phyloP scores from a whole-genome alignment of 2,329 filamentous ascomycete species.

The Dactylellina haptotyla region DNA sequence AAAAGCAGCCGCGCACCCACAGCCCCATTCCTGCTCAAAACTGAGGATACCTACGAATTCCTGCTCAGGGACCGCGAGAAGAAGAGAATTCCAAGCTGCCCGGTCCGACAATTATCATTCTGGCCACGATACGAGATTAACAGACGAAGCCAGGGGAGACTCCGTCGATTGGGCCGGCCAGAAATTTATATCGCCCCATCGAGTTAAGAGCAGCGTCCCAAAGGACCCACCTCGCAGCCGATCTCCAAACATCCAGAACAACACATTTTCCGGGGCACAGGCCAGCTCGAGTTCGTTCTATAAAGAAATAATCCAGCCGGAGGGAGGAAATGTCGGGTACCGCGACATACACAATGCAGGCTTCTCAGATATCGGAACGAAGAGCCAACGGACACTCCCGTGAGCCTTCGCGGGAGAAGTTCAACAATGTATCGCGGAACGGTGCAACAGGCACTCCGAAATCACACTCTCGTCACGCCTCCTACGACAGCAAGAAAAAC shows the following conservation, averaged over 20 bases:
- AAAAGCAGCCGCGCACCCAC: constrained; percentile 3
- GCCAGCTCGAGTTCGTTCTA: too few species aligned
- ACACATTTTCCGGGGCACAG: constrained; percentile 13
- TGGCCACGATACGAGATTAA: constrained; percentile 5
- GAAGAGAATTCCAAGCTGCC: too few species aligned
- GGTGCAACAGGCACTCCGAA: constrained; percentile 6
- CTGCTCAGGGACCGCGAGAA: constrained; percentile 34
- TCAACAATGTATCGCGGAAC: constrained; percentile 14
- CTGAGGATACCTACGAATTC: constrained; percentile 40
- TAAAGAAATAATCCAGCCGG: too few species aligned
- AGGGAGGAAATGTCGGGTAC: constrained; percentile 37
- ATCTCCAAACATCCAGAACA: not conserved
- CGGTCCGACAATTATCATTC: constrained; percentile 1
- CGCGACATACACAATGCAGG: constrained; percentile 47
- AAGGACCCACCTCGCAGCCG: not conserved
- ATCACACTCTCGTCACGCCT: constrained; percentile 45
- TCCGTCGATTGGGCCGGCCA: not conserved
- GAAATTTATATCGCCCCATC: not conserved
- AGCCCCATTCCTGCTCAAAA: constrained; percentile 39
- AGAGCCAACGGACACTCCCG: constrained; percentile 38
- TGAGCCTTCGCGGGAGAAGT: constrained; percentile 42
- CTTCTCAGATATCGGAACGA: constrained; percentile 40
- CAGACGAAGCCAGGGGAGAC: not conserved
- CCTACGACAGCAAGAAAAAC: constrained; percentile 53
- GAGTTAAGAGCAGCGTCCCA: constrained; percentile 6